A percentile compares a stretch with the other conserved stretches of the same genome.
These are phyloP conservation scores for Pestalotiopsis sp. DNA, from an alignment of 2,329 filamentous ascomycete genomes.

Conservation along the genomic window DNA sequence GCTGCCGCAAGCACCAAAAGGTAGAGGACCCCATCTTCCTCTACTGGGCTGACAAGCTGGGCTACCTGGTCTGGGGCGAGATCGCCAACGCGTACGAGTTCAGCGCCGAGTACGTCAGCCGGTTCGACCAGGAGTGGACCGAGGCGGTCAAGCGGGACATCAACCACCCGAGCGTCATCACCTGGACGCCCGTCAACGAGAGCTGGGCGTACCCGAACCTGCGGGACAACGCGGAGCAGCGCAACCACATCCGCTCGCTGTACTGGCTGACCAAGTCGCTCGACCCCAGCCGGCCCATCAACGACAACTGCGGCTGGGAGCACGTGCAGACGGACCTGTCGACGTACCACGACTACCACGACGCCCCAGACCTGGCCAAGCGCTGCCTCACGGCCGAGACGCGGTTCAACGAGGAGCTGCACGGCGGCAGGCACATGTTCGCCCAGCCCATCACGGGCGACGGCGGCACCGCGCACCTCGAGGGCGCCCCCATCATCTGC, in stretches of 20 bases:
- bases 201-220: slow-evolving; percentile 67
- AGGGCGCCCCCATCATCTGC: slow-evolving; percentile 64
- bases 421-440: slow-evolving; percentile 56
- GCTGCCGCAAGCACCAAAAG: slow-evolving; percentile 67
- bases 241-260: slow-evolving; percentile 65
- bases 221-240: slow-evolving; percentile 57
- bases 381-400: slow-evolving; percentile 55
- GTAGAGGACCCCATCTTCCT: slow-evolving; percentile 64
- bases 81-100: slow-evolving; percentile 69
- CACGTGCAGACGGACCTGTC: slow-evolving; percentile 66
- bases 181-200: slow-evolving; percentile 69
- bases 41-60: slow-evolving; percentile 63
- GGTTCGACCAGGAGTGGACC: slow-evolving; percentile 67
- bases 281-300: slow-evolving; percentile 66
- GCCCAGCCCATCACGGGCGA: slow-evolving; percentile 48
- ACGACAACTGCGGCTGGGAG: slow-evolving; percentile 75
- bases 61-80: slow-evolving; percentile 66
- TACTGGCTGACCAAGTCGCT: slow-evolving; percentile 68
- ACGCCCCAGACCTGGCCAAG: slow-evolving; percentile 56
- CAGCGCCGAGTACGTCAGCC: slow-evolving; percentile 56
- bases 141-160: slow-evolving; percentile 66
- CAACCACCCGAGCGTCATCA: slow-evolving; percentile 66
- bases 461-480: slow-evolving; percentile 51
- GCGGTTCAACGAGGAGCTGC: slow-evolving; percentile 54
- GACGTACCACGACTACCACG: slow-evolving; percentile 71